Base-by-base conservation (phyloP, 2,329 filamentous ascomycete genomes). In the Aspergillus clavatus region DNA sequence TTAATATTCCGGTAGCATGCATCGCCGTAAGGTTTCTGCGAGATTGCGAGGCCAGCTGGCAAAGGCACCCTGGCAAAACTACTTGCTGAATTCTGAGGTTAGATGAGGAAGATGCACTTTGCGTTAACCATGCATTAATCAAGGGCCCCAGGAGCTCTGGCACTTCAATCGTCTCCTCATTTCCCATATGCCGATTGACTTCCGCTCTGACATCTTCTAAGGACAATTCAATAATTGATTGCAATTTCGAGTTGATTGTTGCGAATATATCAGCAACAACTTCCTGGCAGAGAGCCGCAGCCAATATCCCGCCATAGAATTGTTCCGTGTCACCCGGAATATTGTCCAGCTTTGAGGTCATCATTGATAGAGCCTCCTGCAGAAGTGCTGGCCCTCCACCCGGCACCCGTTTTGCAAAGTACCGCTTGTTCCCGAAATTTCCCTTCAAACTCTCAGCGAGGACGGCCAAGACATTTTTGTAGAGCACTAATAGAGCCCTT, bases 341-440 rank as follows among this genome's bases (percentile, higher is more conserved):
- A 18, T 50, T 44, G 35, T 56, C 53, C 77, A 52, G 78, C 79
- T 43, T 84, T 76, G 42, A 82, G 69, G 26, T 85, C 80, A 65
- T 83, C 82, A 63, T 81, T 82, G 50, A 79, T 80, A 70, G 78
- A 5, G 80, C 80, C 60, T 87, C 80, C 59, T 93, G 84, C 43
- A 96, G 66, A 6, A 82, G 80, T 52, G 82, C 77, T 84, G 89
- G 95, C 3, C 91, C 89, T 45, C 84, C 86, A 18, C 81, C 83
- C 47, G 87, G 80, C 23, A 94, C 81, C 54, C 82, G 78, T 54
- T 82, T 83, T 47, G 82, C 80, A 64, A 97, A 97, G 71, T 91
- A 96, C 56, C 87, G 81, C 59, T 84, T 80, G 68, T 97, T 98
- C 16, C 90, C 91, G 38, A 84, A 77, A 66, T 97, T 89, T 37